Evolutionary conservation across 2,329 filamentous ascomycete species (phyloP).

Genomic region (Coniochaeta sp.): DNA sequence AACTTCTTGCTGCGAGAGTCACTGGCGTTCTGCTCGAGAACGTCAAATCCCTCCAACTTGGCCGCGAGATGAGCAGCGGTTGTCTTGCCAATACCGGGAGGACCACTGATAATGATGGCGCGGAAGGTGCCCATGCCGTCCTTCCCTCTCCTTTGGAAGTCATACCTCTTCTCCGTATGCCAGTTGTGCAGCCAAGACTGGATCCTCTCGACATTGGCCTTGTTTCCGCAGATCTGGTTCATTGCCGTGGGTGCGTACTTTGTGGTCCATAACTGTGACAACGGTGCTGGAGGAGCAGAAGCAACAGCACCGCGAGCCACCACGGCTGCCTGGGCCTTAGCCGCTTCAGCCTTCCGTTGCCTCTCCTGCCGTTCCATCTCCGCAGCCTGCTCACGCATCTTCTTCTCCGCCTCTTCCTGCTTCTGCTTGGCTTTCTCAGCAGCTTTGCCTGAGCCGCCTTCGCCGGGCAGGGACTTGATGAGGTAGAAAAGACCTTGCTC

Average conservation of each 20-base stretch:
- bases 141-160: constrained; percentile 75
- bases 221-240: constrained; percentile 92
- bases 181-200: constrained; percentile 82
- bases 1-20: constrained; percentile 94
- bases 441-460: constrained; percentile 81
- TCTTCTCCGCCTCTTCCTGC: constrained; percentile 75
- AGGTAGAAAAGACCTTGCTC: constrained; percentile 87
- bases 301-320: constrained; percentile 33
- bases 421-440: constrained; percentile 82
- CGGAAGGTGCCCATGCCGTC: constrained; percentile 79
- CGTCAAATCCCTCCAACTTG: constrained; percentile 85
- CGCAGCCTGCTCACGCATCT: constrained; percentile 69
- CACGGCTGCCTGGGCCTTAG: constrained; percentile 46
- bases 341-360: constrained; percentile 41
- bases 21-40: constrained; percentile 92
- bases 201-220: constrained; percentile 80
- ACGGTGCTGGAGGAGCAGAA: constrained; percentile 33
- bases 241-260: constrained; percentile 88
- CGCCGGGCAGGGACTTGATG: constrained; percentile 72
- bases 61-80: constrained; percentile 93
- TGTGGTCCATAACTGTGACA: constrained; percentile 77
- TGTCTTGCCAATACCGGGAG: constrained; percentile 95
- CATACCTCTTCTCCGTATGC: constrained; percentile 67
- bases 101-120: constrained; percentile 91
- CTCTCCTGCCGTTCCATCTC: constrained; percentile 84